Evolutionary conservation across 2,329 filamentous ascomycete genomes (phyloP).

Genomic region (Albophoma yamanashiensis): DNA sequence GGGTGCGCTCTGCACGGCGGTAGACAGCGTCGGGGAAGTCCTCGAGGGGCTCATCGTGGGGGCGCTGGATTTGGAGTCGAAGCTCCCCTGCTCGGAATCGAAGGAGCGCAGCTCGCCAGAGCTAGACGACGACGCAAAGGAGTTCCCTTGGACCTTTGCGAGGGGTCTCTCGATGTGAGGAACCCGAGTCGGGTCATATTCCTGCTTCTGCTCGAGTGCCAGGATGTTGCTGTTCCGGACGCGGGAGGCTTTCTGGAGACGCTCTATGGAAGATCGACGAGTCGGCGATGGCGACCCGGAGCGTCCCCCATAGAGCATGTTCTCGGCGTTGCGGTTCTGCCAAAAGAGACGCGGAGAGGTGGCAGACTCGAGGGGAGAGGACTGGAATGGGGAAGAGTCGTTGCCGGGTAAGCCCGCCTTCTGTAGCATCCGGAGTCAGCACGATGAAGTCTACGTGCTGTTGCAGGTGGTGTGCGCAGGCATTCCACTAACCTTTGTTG

Average conservation of each 20-base stretch:
- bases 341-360: constrained; percentile 83
- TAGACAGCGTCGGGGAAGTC: constrained; percentile 5
- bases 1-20: constrained; percentile 14
- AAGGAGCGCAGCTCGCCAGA: constrained; percentile 42
- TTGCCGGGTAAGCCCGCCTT: constrained; percentile 54
- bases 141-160: constrained; percentile 64
- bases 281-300: constrained; percentile 57
- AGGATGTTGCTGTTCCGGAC: constrained; percentile 99
- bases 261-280: constrained; percentile 86
- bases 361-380: constrained; percentile 59
- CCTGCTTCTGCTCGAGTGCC: constrained; percentile 80
- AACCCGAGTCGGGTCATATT: constrained; percentile 76
- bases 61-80: constrained; percentile 35
- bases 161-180: constrained; percentile 75
- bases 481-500: constrained; percentile 24
- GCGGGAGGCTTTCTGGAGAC: constrained; percentile 84
- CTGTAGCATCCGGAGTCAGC: constrained; percentile 29
- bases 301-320: constrained; percentile 53
- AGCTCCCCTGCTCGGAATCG: constrained; percentile 27
- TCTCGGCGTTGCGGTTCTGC: constrained; percentile 75
- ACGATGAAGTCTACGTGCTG: constrained; percentile 1
- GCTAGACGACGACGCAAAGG: constrained; percentile 50
- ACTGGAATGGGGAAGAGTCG: constrained; percentile 77
- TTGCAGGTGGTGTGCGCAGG: neutral
- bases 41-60: constrained; percentile 20